A percentile compares a stretch with the other conserved stretches of the same genome.
phyloP scores from a whole-genome alignment of 768 basidiomycete species.

The Calocybe indica region DNA sequence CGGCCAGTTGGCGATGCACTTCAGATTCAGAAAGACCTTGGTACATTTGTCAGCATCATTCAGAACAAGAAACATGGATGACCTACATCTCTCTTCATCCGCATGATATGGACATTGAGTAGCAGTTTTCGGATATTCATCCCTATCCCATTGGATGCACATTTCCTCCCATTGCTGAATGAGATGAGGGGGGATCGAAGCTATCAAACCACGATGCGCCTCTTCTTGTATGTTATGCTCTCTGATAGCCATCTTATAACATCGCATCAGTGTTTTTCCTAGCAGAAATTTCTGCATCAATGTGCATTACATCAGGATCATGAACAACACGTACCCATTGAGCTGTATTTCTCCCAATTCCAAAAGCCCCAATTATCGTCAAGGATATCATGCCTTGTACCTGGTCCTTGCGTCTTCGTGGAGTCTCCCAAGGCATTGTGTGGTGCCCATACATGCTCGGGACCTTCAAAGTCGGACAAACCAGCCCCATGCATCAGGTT shows the following conservation, averaged over 20 bases:
- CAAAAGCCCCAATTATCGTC: constrained; percentile 25
- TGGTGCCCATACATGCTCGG: constrained; percentile 25
- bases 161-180: constrained; percentile 10
- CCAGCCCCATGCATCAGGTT: constrained; percentile 20
- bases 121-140: constrained; percentile 6
- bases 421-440: constrained; percentile 20
- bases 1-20: constrained; percentile 3
- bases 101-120: too few species aligned
- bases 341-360: constrained; percentile 21
- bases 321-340: constrained; percentile 15
- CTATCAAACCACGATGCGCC: constrained; percentile 8
- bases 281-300: constrained; percentile 4
- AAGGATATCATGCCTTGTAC: constrained; percentile 22
- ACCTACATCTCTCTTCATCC: too few species aligned
- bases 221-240: constrained; percentile 10
- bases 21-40: constrained; percentile 3
- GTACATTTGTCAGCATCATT: too few species aligned
- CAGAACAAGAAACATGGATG: too few species aligned
- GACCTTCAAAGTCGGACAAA: constrained; percentile 23
- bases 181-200: neutral
- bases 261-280: constrained; percentile 8
- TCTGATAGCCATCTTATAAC: too few species aligned
- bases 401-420: constrained; percentile 28
- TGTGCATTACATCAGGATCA: too few species aligned
- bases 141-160: constrained; percentile 9